These are phyloP conservation scores for Inga oerstediana DNA, from an alignment of 306 rosid genomes.

Conservation along the genomic window DNA sequence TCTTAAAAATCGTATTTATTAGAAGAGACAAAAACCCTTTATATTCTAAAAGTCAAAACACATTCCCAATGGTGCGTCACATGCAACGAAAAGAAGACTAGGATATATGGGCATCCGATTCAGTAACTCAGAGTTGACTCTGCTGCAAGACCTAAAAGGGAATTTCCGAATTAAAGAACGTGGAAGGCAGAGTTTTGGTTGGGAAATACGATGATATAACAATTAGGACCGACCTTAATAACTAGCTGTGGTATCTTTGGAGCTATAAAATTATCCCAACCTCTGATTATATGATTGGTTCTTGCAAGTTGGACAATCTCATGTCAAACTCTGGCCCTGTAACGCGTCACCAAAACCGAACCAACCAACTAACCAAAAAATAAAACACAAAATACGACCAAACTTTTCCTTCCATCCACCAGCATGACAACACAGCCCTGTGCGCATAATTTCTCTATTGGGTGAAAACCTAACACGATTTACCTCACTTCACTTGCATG, in stretches of 20 bases:
- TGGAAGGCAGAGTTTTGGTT: slow-evolving; percentile 36
- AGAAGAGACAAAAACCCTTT: no score
- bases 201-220: slow-evolving; percentile 4
- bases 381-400: slow-evolving; percentile 30
- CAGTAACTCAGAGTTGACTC: not conserved
- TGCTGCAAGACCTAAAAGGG: not conserved
- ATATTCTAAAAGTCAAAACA: accelerated
- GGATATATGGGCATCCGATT: not conserved
- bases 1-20: no score
- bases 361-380: slow-evolving; percentile 20
- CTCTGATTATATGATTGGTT: slow-evolving; percentile 41
- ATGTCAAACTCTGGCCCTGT: slow-evolving; percentile 20
- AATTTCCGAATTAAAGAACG: not conserved
- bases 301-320: slow-evolving; percentile 39
- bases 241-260: slow-evolving; percentile 30
- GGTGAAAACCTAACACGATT: not conserved
- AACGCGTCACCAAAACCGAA: slow-evolving; percentile 47
- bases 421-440: slow-evolving; percentile 46
- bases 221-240: slow-evolving; percentile 38
- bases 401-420: slow-evolving; percentile 47
- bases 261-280: slow-evolving; percentile 31
- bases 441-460: slow-evolving; percentile 31
- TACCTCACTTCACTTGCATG: not conserved
- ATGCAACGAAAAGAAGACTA: not conserved
- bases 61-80: not conserved